phyloP scores from a whole-genome alignment of 2,329 filamentous ascomycete species.

The Akanthomyces dipterigenus region DNA sequence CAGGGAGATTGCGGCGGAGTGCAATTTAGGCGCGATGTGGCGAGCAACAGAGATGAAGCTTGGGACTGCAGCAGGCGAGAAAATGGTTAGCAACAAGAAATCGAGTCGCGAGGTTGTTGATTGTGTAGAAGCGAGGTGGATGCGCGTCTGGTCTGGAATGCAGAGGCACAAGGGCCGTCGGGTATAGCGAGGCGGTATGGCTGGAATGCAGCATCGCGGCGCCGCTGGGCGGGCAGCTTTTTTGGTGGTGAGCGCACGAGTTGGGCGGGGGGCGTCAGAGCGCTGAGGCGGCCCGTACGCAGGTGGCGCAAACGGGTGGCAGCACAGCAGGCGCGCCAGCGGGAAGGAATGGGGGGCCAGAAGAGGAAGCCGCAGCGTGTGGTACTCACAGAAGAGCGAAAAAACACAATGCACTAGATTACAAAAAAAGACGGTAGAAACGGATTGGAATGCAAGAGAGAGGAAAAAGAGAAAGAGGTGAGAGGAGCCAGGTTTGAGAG shows the following conservation, averaged over 20 bases:
- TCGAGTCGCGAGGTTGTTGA: slow-evolving; percentile 6
- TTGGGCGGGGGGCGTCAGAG: neutral
- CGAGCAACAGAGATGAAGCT: neutral
- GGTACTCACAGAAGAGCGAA: neutral
- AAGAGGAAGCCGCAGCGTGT: neutral
- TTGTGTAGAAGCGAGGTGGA: neutral
- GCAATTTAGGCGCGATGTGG: slow-evolving; percentile 4
- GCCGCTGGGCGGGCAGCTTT: neutral
- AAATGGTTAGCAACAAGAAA: neutral
- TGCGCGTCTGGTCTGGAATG: slow-evolving; percentile 13
- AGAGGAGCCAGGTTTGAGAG: slow-evolving; percentile 8
- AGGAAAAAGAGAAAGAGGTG: neutral
- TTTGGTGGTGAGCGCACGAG: neutral
- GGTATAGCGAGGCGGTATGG: neutral
- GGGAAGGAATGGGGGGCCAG: slow-evolving; percentile 1
- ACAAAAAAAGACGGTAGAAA: neutral
- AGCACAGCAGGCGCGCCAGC: neutral
- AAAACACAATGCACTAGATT: neutral
- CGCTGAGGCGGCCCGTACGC: neutral
- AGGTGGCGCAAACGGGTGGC: slow-evolving; percentile 10
- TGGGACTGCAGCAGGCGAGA: neutral
- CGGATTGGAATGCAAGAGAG: slow-evolving; percentile 4
- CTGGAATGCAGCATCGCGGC: slow-evolving; percentile 6
- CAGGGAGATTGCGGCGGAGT: slow-evolving; percentile 5
- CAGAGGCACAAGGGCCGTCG: slow-evolving; percentile 1